A percentile compares a stretch with the other conserved stretches of the same genome.
These are phyloP conservation scores for Dionaea muscipula DNA, from an alignment of 179 eudicot species.

Conservation along the genomic window DNA sequence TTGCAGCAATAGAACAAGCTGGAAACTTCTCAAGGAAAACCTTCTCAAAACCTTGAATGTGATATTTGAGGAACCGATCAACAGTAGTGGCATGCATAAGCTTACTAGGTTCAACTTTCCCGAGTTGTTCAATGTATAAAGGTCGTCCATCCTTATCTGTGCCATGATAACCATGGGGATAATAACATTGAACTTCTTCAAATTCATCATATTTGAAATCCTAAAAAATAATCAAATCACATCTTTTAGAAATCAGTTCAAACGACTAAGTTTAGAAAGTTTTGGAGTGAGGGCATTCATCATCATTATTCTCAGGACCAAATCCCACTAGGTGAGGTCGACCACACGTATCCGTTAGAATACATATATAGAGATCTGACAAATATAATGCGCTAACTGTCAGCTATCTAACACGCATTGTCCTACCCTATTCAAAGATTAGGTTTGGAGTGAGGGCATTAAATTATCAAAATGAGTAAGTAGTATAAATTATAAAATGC, in stretches of 20 bases:
- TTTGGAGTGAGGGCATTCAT: too few relatives aligned
- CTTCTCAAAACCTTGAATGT: slow-evolving; percentile 85
- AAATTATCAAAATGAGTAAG: too few relatives aligned
- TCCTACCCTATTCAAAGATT: too few relatives aligned
- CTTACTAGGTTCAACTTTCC: slow-evolving; percentile 70
- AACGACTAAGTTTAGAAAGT: background rate
- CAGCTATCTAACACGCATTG: too few relatives aligned
- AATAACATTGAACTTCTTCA: slow-evolving; percentile 59
- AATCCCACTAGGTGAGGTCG: too few relatives aligned
- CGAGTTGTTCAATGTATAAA: slow-evolving; percentile 81
- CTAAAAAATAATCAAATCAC: slow-evolving; percentile 26
- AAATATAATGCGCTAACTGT: too few relatives aligned
- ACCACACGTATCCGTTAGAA: too few relatives aligned
- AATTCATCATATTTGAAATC: slow-evolving; percentile 66
- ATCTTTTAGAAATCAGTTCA: slow-evolving; percentile 11
- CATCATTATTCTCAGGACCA: too few relatives aligned
- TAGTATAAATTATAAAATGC: too few relatives aligned
- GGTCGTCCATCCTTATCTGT: slow-evolving; percentile 88
- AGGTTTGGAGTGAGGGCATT: too few relatives aligned
- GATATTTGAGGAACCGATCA: slow-evolving; percentile 82
- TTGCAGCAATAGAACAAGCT: slow-evolving; percentile 87
- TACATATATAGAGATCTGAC: too few relatives aligned
- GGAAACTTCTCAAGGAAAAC: slow-evolving; percentile 81
- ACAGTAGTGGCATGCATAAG: slow-evolving; percentile 82
- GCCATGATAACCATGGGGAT: slow-evolving; percentile 98